A percentile compares a stretch with the other conserved stretches of the same genome.
Evolutionary conservation across 2,329 filamentous ascomycete species (phyloP).

Genomic region (Drechmeria coniospora): DNA sequence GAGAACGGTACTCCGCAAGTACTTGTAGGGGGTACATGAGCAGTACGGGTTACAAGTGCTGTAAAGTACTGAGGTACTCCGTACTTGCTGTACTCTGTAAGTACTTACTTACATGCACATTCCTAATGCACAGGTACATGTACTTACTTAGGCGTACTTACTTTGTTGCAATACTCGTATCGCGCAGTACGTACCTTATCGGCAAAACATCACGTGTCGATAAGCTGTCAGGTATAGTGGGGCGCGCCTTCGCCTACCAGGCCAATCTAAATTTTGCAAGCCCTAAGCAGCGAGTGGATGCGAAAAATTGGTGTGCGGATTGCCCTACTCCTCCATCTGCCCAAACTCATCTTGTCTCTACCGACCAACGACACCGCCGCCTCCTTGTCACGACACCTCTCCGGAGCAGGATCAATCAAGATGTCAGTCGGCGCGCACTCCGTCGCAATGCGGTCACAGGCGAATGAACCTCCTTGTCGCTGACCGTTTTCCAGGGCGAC

Average conservation of each 20-base stretch:
- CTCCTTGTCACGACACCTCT: slow-evolving; percentile 22
- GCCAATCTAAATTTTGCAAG: slow-evolving; percentile 24
- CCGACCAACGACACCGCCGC: slow-evolving; percentile 22
- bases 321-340: slow-evolving; percentile 23
- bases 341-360: slow-evolving; percentile 19
- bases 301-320: slow-evolving; percentile 19
- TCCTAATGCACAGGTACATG: too few relatives aligned
- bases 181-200: too few relatives aligned
- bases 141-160: too few relatives aligned
- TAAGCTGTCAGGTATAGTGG: slow-evolving; percentile 5
- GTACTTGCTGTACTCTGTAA: too few relatives aligned
- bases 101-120: too few relatives aligned
- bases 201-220: slow-evolving; percentile 3
- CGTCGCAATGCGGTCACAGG: slow-evolving; percentile 6
- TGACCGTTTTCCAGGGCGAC: slow-evolving; percentile 59
- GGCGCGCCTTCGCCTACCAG: slow-evolving; percentile 11
- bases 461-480: slow-evolving; percentile 9
- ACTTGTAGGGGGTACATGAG: too few relatives aligned
- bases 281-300: slow-evolving; percentile 20
- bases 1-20: too few relatives aligned
- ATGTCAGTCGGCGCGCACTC: slow-evolving; percentile 21
- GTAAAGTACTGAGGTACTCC: too few relatives aligned
- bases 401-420: slow-evolving; percentile 27
- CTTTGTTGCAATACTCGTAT: too few relatives aligned
- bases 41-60: too few relatives aligned